Evolutionary conservation across 2,329 filamentous ascomycete genomes (phyloP).

Genomic region (Teratosphaeria zuluensis): DNA sequence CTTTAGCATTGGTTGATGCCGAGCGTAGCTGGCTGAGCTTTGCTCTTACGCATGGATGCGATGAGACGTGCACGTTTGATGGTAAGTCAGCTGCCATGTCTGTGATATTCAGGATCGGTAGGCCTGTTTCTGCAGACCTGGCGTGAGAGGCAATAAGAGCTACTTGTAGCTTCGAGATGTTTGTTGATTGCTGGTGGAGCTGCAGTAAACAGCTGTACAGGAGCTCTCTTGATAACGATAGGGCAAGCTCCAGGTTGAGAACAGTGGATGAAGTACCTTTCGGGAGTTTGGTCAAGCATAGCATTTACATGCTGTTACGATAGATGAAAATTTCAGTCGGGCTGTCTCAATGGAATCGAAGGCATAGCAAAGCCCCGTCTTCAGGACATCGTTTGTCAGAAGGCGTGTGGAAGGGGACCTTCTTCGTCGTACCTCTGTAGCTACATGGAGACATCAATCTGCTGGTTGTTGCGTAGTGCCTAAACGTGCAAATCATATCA

Average conservation of each 20-base stretch:
- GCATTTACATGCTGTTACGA: too few relatives aligned
- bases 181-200: background rate
- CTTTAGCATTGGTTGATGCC: slow-evolving; percentile 55
- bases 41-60: slow-evolving; percentile 73
- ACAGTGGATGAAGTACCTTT: too few relatives aligned
- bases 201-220: background rate
- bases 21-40: slow-evolving; percentile 88
- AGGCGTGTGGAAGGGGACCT: too few relatives aligned
- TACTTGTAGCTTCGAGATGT: background rate
- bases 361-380: too few relatives aligned
- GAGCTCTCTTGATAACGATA: background rate
- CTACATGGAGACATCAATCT: too few relatives aligned
- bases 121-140: background rate
- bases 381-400: too few relatives aligned
- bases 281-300: too few relatives aligned
- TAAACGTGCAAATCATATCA: too few relatives aligned
- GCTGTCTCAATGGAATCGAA: too few relatives aligned
- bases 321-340: too few relatives aligned
- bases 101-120: background rate
- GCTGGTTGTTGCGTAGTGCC: too few relatives aligned
- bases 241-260: background rate
- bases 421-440: too few relatives aligned
- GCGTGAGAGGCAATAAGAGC: background rate
- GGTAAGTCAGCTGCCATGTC: background rate
- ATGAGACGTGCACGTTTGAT: slow-evolving; percentile 61